These are phyloP conservation scores for Papilionanthe hybrid DNA, from an alignment of 116 monocot genomes.

Conservation along the genomic window DNA sequence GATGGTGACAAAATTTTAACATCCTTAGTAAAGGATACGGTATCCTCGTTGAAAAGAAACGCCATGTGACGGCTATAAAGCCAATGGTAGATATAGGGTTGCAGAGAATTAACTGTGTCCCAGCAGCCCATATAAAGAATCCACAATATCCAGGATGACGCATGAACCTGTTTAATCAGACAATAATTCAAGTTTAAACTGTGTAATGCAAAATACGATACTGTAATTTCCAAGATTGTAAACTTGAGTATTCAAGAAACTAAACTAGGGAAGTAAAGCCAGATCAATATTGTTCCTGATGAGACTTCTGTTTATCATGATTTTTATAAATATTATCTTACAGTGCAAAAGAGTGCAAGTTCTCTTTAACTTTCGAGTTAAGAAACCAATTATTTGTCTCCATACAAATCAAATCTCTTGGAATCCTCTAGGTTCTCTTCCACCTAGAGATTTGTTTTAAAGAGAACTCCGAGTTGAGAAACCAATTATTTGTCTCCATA, in stretches of 20 bases:
- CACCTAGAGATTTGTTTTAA: no score
- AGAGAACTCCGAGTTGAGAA: no score
- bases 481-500: no score
- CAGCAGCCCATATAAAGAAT: conserved; percentile 82
- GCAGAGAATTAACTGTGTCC: conserved; percentile 84
- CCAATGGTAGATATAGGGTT: conserved; percentile 67
- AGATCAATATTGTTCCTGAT: background rate
- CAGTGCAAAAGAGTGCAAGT: background rate
- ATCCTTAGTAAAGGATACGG: conserved; percentile 51
- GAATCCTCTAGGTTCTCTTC: no score
- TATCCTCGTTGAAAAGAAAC: conserved; percentile 72
- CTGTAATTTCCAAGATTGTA: background rate
- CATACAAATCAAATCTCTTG: no score
- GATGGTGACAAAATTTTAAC: background rate
- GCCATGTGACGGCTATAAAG: conserved; percentile 65
- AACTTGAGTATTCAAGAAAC: background rate
- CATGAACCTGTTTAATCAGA: conserved; percentile 49
- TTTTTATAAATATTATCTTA: background rate
- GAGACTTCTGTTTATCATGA: background rate
- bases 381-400: no score
- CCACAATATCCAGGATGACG: conserved; percentile 95
- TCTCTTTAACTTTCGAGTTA: background rate
- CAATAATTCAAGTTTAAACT: background rate
- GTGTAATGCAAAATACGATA: background rate
- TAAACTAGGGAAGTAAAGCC: background rate